Percentiles rank a stretch among this genome's conserved stretches.
These are phyloP conservation scores for Clathrospora elynae DNA, from an alignment of 2,329 filamentous ascomycete genomes.

Conservation along the genomic window DNA sequence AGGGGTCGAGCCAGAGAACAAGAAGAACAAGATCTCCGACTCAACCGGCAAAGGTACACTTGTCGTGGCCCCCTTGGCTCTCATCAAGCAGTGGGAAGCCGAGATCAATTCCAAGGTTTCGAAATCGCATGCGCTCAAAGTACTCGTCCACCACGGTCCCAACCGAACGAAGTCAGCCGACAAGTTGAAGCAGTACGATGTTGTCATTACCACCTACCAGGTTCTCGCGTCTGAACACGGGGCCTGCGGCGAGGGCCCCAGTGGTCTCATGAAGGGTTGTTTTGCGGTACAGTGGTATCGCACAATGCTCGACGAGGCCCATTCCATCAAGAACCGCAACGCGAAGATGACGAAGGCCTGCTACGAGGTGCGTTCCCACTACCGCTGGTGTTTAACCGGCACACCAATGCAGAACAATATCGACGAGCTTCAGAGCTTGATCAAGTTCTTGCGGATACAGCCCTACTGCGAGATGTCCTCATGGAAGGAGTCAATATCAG, in stretches of 20 bases:
- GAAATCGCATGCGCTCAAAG: constrained; percentile 70
- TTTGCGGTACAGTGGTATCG: constrained; percentile 96
- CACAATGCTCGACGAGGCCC: constrained; percentile 92
- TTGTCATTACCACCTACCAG: constrained; percentile 97
- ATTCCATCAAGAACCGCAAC: constrained; percentile 97
- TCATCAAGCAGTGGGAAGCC: constrained; percentile 96
- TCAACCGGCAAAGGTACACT: constrained; percentile 78
- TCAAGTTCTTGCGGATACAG: constrained; percentile 89
- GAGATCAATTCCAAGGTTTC: constrained; percentile 86
- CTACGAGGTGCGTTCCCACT: constrained; percentile 81
- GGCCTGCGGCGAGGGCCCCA: constrained; percentile 65
- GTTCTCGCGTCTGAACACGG: constrained; percentile 91
- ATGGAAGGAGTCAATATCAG: constrained; percentile 91
- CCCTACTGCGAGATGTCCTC: constrained; percentile 84
- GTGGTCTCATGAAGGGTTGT: constrained; percentile 74
- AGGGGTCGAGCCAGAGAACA: constrained; percentile 53
- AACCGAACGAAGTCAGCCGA: constrained; percentile 78
- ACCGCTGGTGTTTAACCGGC: constrained; percentile 94
- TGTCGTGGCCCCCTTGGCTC: constrained; percentile 87
- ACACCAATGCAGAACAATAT: constrained; percentile 99
- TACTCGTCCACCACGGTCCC: constrained; percentile 89
- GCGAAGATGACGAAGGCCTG: constrained; percentile 94
- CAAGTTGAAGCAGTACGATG: constrained; percentile 83
- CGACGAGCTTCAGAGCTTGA: constrained; percentile 91
- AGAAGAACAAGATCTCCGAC: constrained; percentile 70